These are phyloP conservation scores for Colletotrichum tofieldiae DNA, from an alignment of 2,329 filamentous ascomycete species.

Conservation along the genomic window DNA sequence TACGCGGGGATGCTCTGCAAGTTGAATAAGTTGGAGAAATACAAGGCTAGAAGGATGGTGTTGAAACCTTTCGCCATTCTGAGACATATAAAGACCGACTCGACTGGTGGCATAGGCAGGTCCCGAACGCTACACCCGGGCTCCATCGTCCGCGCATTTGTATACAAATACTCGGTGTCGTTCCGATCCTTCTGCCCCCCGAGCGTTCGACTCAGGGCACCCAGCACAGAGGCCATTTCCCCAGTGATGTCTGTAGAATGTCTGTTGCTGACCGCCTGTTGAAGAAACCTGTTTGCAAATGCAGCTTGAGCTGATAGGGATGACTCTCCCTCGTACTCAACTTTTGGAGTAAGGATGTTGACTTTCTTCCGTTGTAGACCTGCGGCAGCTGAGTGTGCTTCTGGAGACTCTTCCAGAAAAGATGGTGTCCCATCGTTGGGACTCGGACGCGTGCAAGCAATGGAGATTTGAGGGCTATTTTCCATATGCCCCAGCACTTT, in stretches of 20 bases:
- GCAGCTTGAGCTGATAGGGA: constrained; percentile 45
- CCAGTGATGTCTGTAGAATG: constrained; percentile 37
- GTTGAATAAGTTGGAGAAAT: too few species aligned
- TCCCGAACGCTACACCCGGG: constrained; percentile 22
- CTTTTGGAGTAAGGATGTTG: too few species aligned
- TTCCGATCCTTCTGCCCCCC: constrained; percentile 28
- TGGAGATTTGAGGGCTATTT: not conserved
- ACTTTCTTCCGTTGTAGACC: too few species aligned
- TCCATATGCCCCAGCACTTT: not conserved
- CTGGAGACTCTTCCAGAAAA: too few species aligned
- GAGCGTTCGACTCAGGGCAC: constrained; percentile 32
- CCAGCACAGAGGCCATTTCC: constrained; percentile 45
- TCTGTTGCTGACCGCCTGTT: constrained; percentile 42
- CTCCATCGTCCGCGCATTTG: constrained; percentile 23
- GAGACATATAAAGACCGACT: constrained; percentile 38
- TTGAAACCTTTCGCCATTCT: constrained; percentile 37
- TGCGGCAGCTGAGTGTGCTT: too few species aligned
- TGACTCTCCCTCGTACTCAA: constrained; percentile 44
- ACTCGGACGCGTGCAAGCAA: too few species aligned
- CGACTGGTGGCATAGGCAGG: constrained; percentile 41
- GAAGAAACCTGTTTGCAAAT: constrained; percentile 46
- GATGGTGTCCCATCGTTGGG: too few species aligned
- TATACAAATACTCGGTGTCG: constrained; percentile 33
- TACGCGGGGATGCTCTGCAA: constrained; percentile 5
- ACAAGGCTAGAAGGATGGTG: too few species aligned